phyloP scores from a whole-genome alignment of 2,329 filamentous ascomycete species.

The Cercospora janseana region DNA sequence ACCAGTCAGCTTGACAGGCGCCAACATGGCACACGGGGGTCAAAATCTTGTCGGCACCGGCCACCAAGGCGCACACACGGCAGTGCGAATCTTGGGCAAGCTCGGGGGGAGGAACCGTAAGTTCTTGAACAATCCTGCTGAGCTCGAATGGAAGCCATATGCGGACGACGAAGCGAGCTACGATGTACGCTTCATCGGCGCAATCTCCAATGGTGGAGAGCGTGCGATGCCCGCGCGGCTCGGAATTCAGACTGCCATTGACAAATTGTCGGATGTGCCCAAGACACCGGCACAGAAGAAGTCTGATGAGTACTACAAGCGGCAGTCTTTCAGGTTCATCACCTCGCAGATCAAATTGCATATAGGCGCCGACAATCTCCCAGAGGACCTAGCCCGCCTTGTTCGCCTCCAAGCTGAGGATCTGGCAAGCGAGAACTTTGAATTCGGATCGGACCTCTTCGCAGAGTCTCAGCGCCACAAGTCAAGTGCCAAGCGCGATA shows the following conservation, averaged over 20 bases:
- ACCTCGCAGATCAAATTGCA: conserved; percentile 86
- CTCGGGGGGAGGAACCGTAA: conserved; percentile 92
- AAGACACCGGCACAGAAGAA: conserved; percentile 61
- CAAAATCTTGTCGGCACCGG: conserved; percentile 29
- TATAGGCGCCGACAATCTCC: conserved; percentile 81
- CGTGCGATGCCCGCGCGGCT: conserved; percentile 82
- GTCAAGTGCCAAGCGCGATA: conserved; percentile 82
- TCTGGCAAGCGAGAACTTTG: conserved; percentile 67
- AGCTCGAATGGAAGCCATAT: conserved; percentile 78
- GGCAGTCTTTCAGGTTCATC: conserved; percentile 84
- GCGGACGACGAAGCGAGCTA: conserved; percentile 86
- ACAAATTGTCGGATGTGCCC: conserved; percentile 78
- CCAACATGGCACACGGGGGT: conserved; percentile 20
- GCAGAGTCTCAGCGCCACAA: conserved; percentile 74
- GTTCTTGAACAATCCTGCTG: conserved; percentile 85
- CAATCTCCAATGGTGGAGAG: conserved; percentile 66
- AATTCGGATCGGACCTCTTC: conserved; percentile 68
- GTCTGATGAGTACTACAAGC: conserved; percentile 85
- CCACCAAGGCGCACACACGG: conserved; percentile 96
- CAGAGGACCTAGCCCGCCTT: conserved; percentile 81
- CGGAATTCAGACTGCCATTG: conserved; percentile 83
- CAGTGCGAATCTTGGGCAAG: conserved; percentile 95
- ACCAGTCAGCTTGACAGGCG: conserved; percentile 78
- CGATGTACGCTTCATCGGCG: conserved; percentile 83
- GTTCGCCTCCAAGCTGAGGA: conserved; percentile 89